phyloP scores from a whole-genome alignment of 768 basidiomycete genomes.

The Leccinum ochraceum region DNA sequence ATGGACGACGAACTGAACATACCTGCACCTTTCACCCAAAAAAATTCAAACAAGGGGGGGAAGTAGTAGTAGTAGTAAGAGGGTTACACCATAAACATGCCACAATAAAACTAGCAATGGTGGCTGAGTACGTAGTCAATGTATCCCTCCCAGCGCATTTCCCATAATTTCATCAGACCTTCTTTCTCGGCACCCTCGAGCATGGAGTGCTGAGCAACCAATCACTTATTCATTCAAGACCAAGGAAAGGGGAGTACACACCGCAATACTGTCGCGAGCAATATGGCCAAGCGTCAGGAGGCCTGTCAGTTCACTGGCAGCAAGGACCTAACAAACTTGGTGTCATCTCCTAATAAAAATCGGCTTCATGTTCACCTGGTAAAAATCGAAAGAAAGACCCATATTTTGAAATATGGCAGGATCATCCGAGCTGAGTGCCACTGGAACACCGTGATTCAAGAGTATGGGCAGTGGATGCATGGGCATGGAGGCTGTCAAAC shows the following conservation, averaged over 20 bases:
- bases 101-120: slow-evolving; percentile 25
- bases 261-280: slow-evolving; percentile 70
- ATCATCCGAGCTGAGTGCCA: slow-evolving; percentile 74
- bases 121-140: slow-evolving; percentile 20
- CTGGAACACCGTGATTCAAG: slow-evolving; percentile 71
- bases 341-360: not conserved
- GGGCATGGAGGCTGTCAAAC: slow-evolving; percentile 76
- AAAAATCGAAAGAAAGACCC: slow-evolving; percentile 79
- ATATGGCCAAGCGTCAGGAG: slow-evolving; percentile 61
- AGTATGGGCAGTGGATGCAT: slow-evolving; percentile 76
- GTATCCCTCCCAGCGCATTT: slow-evolving; percentile 49
- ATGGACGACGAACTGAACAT: slow-evolving; percentile 34
- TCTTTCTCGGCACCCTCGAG: slow-evolving; percentile 49
- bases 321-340: slow-evolving; percentile 51
- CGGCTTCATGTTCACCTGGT: slow-evolving; percentile 48
- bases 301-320: slow-evolving; percentile 65
- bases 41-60: not conserved
- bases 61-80: slow-evolving; percentile 3
- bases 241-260: slow-evolving; percentile 3
- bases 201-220: slow-evolving; percentile 48
- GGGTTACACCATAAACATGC: slow-evolving; percentile 17
- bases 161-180: slow-evolving; percentile 44
- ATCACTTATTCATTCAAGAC: slow-evolving; percentile 1
- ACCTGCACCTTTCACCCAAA: slow-evolving; percentile 26
- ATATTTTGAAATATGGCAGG: slow-evolving; percentile 77